Evolutionary conservation across 2,329 filamentous ascomycete species (phyloP), one percentile per base, ranked within the genome.

Genomic region (Diaporthe amygdali): DNA sequence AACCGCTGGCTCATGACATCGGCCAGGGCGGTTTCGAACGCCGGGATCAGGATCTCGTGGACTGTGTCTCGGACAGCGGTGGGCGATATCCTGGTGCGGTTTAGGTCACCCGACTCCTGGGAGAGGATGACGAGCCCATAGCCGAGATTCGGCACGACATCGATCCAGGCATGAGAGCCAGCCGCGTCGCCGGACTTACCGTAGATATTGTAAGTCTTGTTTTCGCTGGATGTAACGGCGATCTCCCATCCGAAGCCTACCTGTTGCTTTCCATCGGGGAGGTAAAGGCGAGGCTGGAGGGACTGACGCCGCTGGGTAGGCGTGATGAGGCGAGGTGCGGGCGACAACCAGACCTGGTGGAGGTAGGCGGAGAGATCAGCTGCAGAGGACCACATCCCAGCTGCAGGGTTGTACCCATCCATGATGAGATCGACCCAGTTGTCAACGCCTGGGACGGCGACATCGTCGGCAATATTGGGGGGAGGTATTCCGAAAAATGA

Each of bases 221-320:
- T 17, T 6, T 10, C 7, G 27, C 59, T 14, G 59, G 25, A 12
- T 14, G 20, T 34, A 30, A 63, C 14, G 17, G 15, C 27, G 41
- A 63, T 25, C 41, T 63, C 59, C 59, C 59, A 63, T 30, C 59
- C 59, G 39, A 63, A 63, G 20, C 59, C 59, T 3, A 63, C 59
- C 41, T 63, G 59, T 30, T 63, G 59, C 27, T 22, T 47, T 41
- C 59, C 59, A 20, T 63, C 59, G 7, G 59, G 59, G 3, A 63
- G 59, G 5, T 30, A 25, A 20, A 47, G 9, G 27, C 59, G 59
- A 2, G 59, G 59, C 7, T 32, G 20, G 27, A 63, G 59, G 39
- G 59, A 34, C 41, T 47, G 27, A 20, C 59, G 59, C 3, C 59
- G 59, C 41, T 63, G 59, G 20, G n/a, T 25, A 1, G 14, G 0